Evolutionary conservation across 202 grass and related monocot genomes (phyloP).

Genomic region (Schoenoplectus tabernaemontani): DNA sequence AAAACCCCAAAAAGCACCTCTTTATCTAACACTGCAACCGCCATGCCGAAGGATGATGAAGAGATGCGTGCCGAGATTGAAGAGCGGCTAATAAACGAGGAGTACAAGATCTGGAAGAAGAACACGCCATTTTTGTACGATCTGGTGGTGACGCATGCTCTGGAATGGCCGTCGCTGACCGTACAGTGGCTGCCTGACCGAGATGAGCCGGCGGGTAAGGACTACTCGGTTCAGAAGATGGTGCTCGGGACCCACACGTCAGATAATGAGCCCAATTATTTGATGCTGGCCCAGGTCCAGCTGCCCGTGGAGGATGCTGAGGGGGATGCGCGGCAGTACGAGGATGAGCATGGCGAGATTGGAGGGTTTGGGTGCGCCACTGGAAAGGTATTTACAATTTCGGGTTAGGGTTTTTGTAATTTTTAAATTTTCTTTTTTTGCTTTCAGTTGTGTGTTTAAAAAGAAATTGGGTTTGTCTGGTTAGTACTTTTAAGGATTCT

Average conservation of each 20-base stretch:
- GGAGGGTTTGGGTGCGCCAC: constrained; percentile 68
- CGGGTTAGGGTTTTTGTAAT: not conserved
- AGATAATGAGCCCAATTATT: constrained; percentile 97
- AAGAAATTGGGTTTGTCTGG: not conserved
- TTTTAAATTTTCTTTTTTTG: not conserved
- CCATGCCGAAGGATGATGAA: constrained; percentile 84
- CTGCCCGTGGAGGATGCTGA: constrained; percentile 85
- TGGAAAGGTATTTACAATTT: constrained; percentile 42
- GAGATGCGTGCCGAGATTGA: constrained; percentile 72
- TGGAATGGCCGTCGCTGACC: constrained; percentile 98
- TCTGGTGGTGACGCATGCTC: constrained; percentile 89
- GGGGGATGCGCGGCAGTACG: constrained; percentile 77
- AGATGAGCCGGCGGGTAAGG: constrained; percentile 69
- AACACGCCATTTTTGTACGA: constrained; percentile 97
- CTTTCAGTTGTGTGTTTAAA: not conserved
- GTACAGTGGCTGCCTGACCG: constrained; percentile 96
- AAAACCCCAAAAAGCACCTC: not conserved
- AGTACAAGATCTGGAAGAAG: constrained; percentile 99
- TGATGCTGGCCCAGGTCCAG: constrained; percentile 92
- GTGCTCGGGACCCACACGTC: constrained; percentile 94
- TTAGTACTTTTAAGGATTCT: not conserved
- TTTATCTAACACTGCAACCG: not conserved
- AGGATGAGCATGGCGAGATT: constrained; percentile 73
- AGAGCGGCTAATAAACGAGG: constrained; percentile 87
- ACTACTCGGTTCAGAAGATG: constrained; percentile 95